Base-by-base conservation (phyloP, 495 filamentous ascomycete genomes). In the Aspergillus biplanus region DNA sequence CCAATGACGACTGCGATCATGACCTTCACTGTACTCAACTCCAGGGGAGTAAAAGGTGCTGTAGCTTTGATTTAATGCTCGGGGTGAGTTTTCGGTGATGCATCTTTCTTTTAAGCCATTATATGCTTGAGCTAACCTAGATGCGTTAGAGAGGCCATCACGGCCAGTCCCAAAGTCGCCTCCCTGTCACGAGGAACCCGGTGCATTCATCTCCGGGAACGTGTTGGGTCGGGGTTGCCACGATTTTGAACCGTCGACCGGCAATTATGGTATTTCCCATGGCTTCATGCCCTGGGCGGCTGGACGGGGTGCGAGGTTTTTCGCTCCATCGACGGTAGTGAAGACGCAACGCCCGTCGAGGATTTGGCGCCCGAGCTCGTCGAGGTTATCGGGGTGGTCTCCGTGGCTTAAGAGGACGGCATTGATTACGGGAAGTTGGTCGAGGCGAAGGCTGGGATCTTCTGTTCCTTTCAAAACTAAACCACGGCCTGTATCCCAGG, bases 371-470 rank as follows among this genome's bases (percentile, higher is more conserved):
- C 75, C 75, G 3, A 70, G 57, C 13, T 73, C 71, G 39, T 86
- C 82, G 0, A 86, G 75, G 63, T 85, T 86, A 60, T 85, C 82
- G 0, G 75, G 73, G 59, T 86, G 82, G 65, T 85, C 83, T 70
- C 85, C 84, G 59, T 86, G 82, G 67, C 79, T 81, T 13, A 86
- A 74, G 6, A 86, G 72, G 4, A 86, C 68, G 12, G 77, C 80
- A 34, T 84, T 82, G 62, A 85, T 82, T 7, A 69, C 69, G 1
- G 84, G 83, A 0, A 85, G 72, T 5, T 80, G 35, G 1, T 72
- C 61, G 0, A 83, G 68, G 0, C 62, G 33, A 0, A 83, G 60
- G 7, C 77, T 79, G 0, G 82, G 78, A 18, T 53, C 59, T 27
- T 77, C 68, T 12, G 69, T 61, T 11, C 9, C n/a, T n/a, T 73